Evolutionary conservation across 768 basidiomycete species (phyloP).

Genomic region (Termitomyces sp.): DNA sequence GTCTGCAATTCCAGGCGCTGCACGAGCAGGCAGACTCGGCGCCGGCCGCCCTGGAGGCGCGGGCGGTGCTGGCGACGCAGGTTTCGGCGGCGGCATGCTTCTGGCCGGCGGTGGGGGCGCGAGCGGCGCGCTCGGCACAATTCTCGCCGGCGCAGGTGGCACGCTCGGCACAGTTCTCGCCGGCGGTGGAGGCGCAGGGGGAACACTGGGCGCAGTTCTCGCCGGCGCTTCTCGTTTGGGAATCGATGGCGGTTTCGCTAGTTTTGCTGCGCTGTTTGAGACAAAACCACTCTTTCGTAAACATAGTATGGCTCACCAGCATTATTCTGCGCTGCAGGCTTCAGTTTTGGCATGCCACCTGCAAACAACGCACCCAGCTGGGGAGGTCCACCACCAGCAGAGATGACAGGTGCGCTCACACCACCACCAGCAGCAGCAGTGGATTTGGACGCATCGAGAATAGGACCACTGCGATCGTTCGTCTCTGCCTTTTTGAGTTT

Average conservation of each 20-base stretch:
- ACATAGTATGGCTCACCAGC: conserved; percentile 35
- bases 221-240: conserved; percentile 38
- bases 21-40: conserved; percentile 32
- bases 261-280: conserved; percentile 40
- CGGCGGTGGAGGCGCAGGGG: background rate
- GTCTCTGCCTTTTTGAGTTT: conserved; percentile 78
- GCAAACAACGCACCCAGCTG: conserved; percentile 85
- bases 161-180: background rate
- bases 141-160: background rate
- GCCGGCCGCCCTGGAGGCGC: conserved; percentile 20
- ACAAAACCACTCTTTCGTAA: background rate
- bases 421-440: conserved; percentile 38
- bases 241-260: conserved; percentile 64
- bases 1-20: conserved; percentile 25
- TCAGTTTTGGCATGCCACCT: conserved; percentile 88
- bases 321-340: conserved; percentile 63
- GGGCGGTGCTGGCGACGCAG: background rate
- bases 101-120: background rate
- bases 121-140: background rate
- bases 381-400: conserved; percentile 42
- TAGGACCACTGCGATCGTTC: conserved; percentile 73
- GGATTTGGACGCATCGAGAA: conserved; percentile 39
- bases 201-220: background rate
- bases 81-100: background rate
- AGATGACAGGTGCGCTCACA: conserved; percentile 28